phyloP scores from a whole-genome alignment of 2,329 filamentous ascomycete species.

The Sarocladium kiliense region DNA sequence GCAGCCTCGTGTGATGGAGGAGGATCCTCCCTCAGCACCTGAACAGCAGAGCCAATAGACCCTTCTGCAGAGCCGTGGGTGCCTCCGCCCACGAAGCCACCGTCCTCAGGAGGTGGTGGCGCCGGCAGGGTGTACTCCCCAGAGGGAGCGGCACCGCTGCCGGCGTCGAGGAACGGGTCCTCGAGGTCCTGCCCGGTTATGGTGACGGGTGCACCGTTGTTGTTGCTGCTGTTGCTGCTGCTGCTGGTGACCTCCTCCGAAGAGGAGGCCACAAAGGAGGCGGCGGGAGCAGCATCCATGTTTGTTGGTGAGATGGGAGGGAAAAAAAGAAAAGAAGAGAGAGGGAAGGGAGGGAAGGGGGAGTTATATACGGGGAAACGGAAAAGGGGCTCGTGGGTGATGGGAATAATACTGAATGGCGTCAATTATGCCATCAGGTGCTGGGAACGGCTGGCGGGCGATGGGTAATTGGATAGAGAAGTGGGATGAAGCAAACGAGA shows the following conservation, averaged over 20 bases:
- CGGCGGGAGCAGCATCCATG: background rate
- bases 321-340: background rate
- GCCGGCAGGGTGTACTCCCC: too few relatives aligned
- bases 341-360: background rate
- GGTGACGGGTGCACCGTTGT: background rate
- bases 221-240: background rate
- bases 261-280: background rate
- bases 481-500: background rate
- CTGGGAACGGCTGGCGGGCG: background rate
- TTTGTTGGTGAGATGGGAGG: background rate
- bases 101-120: too few relatives aligned
- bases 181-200: too few relatives aligned
- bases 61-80: too few relatives aligned
- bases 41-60: too few relatives aligned
- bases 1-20: too few relatives aligned
- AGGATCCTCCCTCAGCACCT: too few relatives aligned
- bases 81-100: too few relatives aligned
- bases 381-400: background rate
- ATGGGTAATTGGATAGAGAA: background rate
- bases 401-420: background rate
- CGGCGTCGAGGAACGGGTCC: too few relatives aligned
- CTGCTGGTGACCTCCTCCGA: background rate
- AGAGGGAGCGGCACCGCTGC: too few relatives aligned
- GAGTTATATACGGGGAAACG: background rate
- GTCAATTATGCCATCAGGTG: background rate